Conservation (phyloP, 2,329 filamentous ascomycete genomes). For the Neopestalotiopsis clavispora region DNA sequence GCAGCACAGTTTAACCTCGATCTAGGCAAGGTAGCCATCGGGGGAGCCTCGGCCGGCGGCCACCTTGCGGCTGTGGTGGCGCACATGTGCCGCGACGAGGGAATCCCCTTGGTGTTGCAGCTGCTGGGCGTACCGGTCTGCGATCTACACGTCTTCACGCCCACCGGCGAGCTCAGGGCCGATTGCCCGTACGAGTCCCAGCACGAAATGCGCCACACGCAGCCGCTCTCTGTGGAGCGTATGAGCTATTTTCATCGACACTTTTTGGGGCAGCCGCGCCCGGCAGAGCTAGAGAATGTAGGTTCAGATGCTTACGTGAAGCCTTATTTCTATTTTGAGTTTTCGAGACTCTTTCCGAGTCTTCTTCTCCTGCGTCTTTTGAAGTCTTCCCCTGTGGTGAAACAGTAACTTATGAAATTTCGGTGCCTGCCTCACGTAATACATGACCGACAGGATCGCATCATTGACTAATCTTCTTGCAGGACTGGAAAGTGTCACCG, state of each 20-base stretch:
- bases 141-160: slow-evolving; percentile 13
- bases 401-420: no score
- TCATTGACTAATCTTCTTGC: background rate
- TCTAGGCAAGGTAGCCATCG: slow-evolving; percentile 3
- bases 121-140: slow-evolving; percentile 11
- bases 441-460: background rate
- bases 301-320: background rate
- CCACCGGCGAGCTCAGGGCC: slow-evolving; percentile 7
- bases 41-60: slow-evolving; percentile 6
- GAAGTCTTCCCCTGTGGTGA: background rate
- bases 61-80: slow-evolving; percentile 10
- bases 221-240: slow-evolving; percentile 5
- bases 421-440: background rate
- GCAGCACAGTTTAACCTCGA: slow-evolving; percentile 9
- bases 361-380: background rate
- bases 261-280: slow-evolving; percentile 3
- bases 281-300: slow-evolving; percentile 8
- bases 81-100: slow-evolving; percentile 13
- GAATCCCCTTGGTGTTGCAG: slow-evolving; percentile 5
- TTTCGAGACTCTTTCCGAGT: background rate
- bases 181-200: slow-evolving; percentile 14
- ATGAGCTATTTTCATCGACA: slow-evolving; percentile 8
- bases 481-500: slow-evolving; percentile 13
- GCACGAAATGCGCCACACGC: slow-evolving; percentile 8
- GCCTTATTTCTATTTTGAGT: background rate